Percentiles rank a stretch among this genome's conserved stretches.
phyloP scores from a whole-genome alignment of 1,284 basidiomycete species.

The Vanrija pseudolonga region DNA sequence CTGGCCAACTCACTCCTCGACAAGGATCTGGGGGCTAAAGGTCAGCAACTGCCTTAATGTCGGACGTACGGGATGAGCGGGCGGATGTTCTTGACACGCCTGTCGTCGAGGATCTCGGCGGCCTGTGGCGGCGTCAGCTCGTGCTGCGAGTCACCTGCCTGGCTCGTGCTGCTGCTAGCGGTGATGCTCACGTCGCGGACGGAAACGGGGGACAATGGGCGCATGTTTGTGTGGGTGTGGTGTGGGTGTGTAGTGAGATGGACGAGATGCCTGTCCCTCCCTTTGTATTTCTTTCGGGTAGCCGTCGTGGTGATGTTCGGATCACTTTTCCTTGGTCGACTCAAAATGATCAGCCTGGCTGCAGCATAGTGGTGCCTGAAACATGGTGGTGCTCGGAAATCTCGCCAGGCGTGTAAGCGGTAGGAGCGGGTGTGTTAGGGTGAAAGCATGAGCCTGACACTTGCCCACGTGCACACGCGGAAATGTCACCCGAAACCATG shows the following conservation, averaged over 20 bases:
- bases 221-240: constrained; percentile 14
- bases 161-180: background rate
- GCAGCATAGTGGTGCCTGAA: too few relatives aligned
- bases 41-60: constrained; percentile 8
- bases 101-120: constrained; percentile 75
- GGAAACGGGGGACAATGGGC: constrained; percentile 14
- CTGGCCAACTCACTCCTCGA: constrained; percentile 68
- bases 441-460: too few relatives aligned
- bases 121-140: constrained; percentile 49
- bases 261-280: too few relatives aligned
- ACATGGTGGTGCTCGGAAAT: too few relatives aligned
- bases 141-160: background rate
- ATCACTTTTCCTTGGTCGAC: too few relatives aligned
- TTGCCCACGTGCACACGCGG: too few relatives aligned
- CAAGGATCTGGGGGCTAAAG: constrained; percentile 70
- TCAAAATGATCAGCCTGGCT: too few relatives aligned
- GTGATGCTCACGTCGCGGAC: constrained; percentile 26
- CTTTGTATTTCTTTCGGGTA: too few relatives aligned
- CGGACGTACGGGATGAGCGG: constrained; percentile 68
- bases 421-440: too few relatives aligned
- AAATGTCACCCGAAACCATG: too few relatives aligned
- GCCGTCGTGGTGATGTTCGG: too few relatives aligned
- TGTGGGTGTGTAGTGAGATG: background rate
- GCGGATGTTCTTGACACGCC: constrained; percentile 75
- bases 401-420: too few relatives aligned